Percentiles rank a stretch among this genome's conserved stretches.
These are phyloP conservation scores for Aspergillus uvarum DNA, from an alignment of 2,329 filamentous ascomycete genomes.

Conservation along the genomic window DNA sequence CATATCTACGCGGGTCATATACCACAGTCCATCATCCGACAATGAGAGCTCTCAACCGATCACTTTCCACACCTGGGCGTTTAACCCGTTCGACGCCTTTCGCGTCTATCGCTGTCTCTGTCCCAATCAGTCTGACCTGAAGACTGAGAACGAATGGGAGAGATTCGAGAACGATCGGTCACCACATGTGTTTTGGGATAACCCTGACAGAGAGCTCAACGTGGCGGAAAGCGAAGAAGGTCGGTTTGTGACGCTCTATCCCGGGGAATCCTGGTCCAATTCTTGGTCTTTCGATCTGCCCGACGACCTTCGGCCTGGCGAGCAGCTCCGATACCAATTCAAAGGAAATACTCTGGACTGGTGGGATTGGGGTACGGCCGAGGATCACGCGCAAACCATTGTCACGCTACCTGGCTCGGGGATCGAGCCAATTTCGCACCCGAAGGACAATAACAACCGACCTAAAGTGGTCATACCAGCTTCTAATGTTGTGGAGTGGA, in stretches of 20 bases:
- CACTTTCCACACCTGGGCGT: slow-evolving; percentile 6
- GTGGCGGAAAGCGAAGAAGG: background rate
- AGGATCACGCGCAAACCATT: slow-evolving; percentile 5
- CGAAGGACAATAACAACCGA: slow-evolving; percentile 3
- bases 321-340: slow-evolving; percentile 10
- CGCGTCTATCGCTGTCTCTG: slow-evolving; percentile 5
- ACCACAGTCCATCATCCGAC: slow-evolving; percentile 3
- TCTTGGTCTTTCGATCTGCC: slow-evolving; percentile 1
- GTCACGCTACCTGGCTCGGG: slow-evolving; percentile 12
- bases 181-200: slow-evolving; percentile 5
- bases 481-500: slow-evolving; percentile 3
- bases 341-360: slow-evolving; percentile 9
- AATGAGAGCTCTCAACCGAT: slow-evolving; percentile 3
- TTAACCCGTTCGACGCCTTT: background rate
- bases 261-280: slow-evolving; percentile 7
- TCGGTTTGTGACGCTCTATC: background rate
- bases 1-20: background rate
- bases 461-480: slow-evolving; percentile 8
- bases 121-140: background rate
- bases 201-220: slow-evolving; percentile 1
- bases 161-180: background rate
- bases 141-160: slow-evolving; percentile 8
- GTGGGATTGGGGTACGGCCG: slow-evolving; percentile 6
- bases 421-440: slow-evolving; percentile 1
- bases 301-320: slow-evolving; percentile 1